phyloP scores from a whole-genome alignment of 257 asterid species.

The Apocynum venetum region DNA sequence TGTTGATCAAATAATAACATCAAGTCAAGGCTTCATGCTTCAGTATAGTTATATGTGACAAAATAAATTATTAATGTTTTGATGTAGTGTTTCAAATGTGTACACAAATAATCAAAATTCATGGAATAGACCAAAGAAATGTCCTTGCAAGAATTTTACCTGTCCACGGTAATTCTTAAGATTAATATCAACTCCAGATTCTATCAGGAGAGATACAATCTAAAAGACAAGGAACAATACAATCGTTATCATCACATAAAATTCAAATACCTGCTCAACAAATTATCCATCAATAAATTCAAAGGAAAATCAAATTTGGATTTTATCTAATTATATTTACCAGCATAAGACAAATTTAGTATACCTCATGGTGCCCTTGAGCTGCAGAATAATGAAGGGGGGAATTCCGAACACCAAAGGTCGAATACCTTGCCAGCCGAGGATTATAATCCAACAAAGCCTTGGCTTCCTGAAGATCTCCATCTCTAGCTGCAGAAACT shows the following conservation, averaged over 20 bases:
- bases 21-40: background rate
- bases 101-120: background rate
- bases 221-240: conserved; percentile 23
- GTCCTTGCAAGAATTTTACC: conserved; percentile 32
- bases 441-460: conserved; percentile 86
- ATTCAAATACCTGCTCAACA: conserved; percentile 1
- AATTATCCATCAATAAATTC: conserved; percentile 13
- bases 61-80: background rate
- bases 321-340: background rate
- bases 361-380: conserved; percentile 92
- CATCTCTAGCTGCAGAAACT: conserved; percentile 93
- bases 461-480: conserved; percentile 92
- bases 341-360: background rate
- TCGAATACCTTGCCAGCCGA: conserved; percentile 74
- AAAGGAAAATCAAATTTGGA: conserved; percentile 6
- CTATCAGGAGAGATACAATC: conserved; percentile 79
- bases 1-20: conserved; percentile 35
- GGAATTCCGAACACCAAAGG: conserved; percentile 85
- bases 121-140: background rate
- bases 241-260: conserved; percentile 18
- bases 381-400: conserved; percentile 93
- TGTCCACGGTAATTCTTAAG: conserved; percentile 87
- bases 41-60: background rate
- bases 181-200: conserved; percentile 80
- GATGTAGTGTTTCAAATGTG: background rate